These are phyloP conservation scores for Ilyonectria mors-panacis DNA, from an alignment of 2,329 filamentous ascomycete species.

Conservation along the genomic window DNA sequence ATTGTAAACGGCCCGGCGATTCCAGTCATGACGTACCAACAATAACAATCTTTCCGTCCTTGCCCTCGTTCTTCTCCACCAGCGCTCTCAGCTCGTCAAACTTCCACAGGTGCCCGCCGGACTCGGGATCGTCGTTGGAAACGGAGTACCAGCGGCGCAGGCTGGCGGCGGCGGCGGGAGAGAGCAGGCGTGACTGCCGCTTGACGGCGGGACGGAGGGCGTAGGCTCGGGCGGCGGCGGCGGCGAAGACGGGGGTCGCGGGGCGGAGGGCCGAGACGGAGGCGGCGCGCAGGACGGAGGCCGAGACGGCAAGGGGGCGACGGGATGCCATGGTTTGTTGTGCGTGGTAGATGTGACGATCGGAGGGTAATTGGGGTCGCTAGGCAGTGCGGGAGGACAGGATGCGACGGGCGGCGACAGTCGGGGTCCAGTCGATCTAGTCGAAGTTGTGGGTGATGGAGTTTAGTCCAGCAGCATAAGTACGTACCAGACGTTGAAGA, in stretches of 20 bases:
- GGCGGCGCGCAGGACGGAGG: conserved; percentile 37
- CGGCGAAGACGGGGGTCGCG: conserved; percentile 24
- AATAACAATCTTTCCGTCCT: conserved; percentile 54
- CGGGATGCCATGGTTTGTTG: conserved; percentile 38
- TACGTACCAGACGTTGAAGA: neutral
- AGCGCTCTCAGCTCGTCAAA: conserved; percentile 66
- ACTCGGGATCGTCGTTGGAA: conserved; percentile 24
- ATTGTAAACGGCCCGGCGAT: neutral
- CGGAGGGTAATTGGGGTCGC: neutral
- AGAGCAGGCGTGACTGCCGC: conserved; percentile 12
- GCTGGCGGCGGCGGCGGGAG: conserved; percentile 15
- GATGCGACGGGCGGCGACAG: neutral
- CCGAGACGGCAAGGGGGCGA: conserved; percentile 30
- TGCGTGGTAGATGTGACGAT: neutral
- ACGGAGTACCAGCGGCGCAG: conserved; percentile 35
- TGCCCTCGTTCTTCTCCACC: conserved; percentile 41
- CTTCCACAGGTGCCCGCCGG: conserved; percentile 59
- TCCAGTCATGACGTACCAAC: conserved; percentile 58
- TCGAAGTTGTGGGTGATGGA: neutral
- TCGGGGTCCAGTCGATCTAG: neutral
- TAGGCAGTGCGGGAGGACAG: neutral
- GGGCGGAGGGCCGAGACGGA: conserved; percentile 25
- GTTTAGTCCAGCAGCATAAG: neutral
- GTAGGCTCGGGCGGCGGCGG: conserved; percentile 24
- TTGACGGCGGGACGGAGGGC: neutral